Percentiles rank a stretch among this genome's conserved stretches.
Conservation (phyloP, 345 rosid genomes). For the Populus tremula region DNA sequence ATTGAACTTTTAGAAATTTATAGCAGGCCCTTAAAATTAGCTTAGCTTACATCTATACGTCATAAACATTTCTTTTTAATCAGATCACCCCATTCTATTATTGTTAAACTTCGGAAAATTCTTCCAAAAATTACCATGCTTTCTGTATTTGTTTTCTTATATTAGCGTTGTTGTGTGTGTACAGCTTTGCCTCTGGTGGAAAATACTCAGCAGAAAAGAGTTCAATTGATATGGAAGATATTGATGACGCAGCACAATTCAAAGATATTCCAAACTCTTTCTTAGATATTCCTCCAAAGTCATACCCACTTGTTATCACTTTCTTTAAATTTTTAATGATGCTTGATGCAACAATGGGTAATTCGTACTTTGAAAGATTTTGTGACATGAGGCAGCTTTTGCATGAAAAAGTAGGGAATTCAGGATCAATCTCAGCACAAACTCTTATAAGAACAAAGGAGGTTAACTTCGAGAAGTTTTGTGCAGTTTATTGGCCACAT, state of each 20-base stretch:
- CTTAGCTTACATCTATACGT: neutral
- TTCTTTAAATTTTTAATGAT: constrained; percentile 52
- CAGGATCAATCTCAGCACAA: constrained; percentile 23
- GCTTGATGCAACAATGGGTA: constrained; percentile 54
- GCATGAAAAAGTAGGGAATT: constrained; percentile 15
- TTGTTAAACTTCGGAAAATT: neutral
- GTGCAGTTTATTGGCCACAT: constrained; percentile 49
- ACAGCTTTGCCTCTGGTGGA: constrained; percentile 38
- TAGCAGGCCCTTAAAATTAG: neutral
- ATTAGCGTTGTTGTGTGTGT: neutral
- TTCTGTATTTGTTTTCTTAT: neutral
- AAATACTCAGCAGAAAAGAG: constrained; percentile 18
- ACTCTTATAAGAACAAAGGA: constrained; percentile 42
- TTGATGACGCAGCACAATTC: constrained; percentile 35
- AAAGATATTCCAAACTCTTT: constrained; percentile 46
- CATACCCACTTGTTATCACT: constrained; percentile 52
- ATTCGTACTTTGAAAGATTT: constrained; percentile 47
- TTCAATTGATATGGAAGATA: constrained; percentile 24
- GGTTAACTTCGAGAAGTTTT: constrained; percentile 45
- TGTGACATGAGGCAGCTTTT: constrained; percentile 28
- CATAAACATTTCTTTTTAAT: neutral
- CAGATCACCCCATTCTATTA: neutral
- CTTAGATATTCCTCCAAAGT: constrained; percentile 23
- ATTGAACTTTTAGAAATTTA: neutral
- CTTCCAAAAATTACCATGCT: neutral